Evolutionary conservation across 805 yeast species (phyloP), one percentile per base, ranked within the genome.

Genomic region (Yamadazyma philogaea): DNA sequence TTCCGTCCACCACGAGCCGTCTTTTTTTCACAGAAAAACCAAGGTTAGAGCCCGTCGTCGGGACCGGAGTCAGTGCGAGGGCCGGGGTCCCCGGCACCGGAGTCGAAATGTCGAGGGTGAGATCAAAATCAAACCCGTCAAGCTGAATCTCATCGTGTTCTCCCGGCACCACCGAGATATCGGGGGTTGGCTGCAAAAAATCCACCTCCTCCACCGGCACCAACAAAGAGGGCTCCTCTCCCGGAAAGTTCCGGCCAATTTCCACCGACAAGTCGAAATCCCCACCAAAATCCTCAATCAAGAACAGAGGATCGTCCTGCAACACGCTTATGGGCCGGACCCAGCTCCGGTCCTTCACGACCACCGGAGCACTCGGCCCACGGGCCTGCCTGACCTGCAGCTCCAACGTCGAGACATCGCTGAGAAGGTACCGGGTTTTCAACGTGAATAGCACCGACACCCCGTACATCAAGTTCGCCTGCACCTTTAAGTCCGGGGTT

Each of bases 381-480:
- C n/a, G 33, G 18, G 8, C n/a, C n/a, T 30, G 33, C n/a, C 15
- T 16, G n/a, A 30, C 10, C 18, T 30, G 33, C 4, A 6, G n/a
- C 33, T 11, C 21, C 31, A 22, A 47, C 14, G 21, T 20, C 7
- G 49, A 46, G 2, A 63, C 39, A 40, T 70, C 74, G 16, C 51
- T 52, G n/a, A 64, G 66, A 48, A 74, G 68, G 49, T 70, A 71
- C 3, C 69, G 70, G 0, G 75, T 68, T 53, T 81, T 76, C 20
- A 74, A 72, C 43, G 66, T 74, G 53, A 74, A 76, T 20, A 72
- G 62, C 34, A 79, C 47, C 1, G 77, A 60, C 1, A 75, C 59
- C 0, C 84, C 84, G 49, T 72, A 67, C 43, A 79, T 52, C 7
- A 79, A 55, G 38, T 58, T 69, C 0, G 81, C 72, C 0, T 66